Evolutionary conservation across 495 filamentous ascomycete genomes (phyloP), one percentile per base, ranked within the genome.

Genomic region (Staphylotrichum longicolle): DNA sequence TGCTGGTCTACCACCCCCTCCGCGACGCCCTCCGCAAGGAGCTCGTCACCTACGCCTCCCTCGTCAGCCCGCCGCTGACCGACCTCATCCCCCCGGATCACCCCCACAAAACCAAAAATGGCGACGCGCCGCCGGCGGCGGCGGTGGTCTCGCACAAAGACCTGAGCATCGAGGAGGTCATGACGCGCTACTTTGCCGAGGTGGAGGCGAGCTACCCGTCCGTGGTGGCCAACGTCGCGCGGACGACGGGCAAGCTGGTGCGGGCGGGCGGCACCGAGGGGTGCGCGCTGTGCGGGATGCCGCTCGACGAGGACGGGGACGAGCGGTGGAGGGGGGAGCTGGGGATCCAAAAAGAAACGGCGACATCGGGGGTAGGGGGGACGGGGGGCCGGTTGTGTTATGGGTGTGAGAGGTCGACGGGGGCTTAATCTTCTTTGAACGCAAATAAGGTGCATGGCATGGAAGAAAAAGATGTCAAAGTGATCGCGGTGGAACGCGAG

Each of bases 151-250:
- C 75, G 51, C 86, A 82, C 65, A 93, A 86, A 69, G 86, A 89
- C 63, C 81, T 89, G 20, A 95, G 90, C 11, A 96, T 98, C 64
- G 93, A 98, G 66, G 87, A 90, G 61, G 82, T 98, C 50, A 91
- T 98, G 86, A 74, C 78, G 50, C 86, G 92, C 47, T 98, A 96
- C 69, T 94, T 98, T 67, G 81, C 83, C 53, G 90, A 86, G 6
- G 91, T 96, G 32, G 95, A 97, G 70, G 82, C 84, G 58, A 90
- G 88, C 52, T 98, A 93, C 71, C 93, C 93, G 9, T 90, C 87
- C 57, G 90, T 98, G 33, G 94, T 98, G 63, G 86, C 91, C 14
- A 98, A 98, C 68, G 94, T 98, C 9, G 91, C 96, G 5, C 83
- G 89, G 61, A 98, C 92, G 35, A 86, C 87, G 9, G 86, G 86